phyloP scores from a whole-genome alignment of 805 yeast species.

The Nadsonia fulvescens region DNA sequence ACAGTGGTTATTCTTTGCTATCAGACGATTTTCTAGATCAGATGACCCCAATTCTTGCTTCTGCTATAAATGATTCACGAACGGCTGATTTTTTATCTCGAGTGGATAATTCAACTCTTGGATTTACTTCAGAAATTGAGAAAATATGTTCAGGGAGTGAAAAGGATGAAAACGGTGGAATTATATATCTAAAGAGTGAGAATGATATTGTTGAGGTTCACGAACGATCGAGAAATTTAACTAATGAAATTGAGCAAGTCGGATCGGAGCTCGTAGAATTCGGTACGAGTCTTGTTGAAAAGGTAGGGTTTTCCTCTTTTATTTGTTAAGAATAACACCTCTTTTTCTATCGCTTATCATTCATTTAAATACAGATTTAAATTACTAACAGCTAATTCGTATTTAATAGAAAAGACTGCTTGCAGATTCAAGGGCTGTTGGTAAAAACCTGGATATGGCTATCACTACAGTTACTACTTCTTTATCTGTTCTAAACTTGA shows the following conservation, averaged over 20 bases:
- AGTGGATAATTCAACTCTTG: conserved; percentile 37
- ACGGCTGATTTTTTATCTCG: conserved; percentile 37
- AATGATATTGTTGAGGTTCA: conserved; percentile 36
- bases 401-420: conserved; percentile 36
- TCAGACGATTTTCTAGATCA: conserved; percentile 58
- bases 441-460: conserved; percentile 54
- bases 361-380: no score
- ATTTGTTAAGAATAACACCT: conserved; percentile 9
- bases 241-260: conserved; percentile 37
- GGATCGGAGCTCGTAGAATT: conserved; percentile 48
- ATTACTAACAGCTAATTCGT: no score
- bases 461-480: conserved; percentile 51
- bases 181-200: conserved; percentile 45
- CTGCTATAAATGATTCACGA: conserved; percentile 36
- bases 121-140: conserved; percentile 46
- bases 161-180: conserved; percentile 28
- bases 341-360: no score
- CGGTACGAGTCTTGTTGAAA: no score
- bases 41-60: conserved; percentile 55
- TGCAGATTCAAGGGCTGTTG: conserved; percentile 43
- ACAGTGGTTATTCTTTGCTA: conserved; percentile 2
- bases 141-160: conserved; percentile 44
- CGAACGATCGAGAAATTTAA: conserved; percentile 39
- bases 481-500: conserved; percentile 65
- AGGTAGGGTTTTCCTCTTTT: conserved; percentile 7